Percentiles rank a stretch among this genome's conserved stretches.
Evolutionary conservation across 1,139 yeast species (phyloP).

Genomic region (Candida sp.): DNA sequence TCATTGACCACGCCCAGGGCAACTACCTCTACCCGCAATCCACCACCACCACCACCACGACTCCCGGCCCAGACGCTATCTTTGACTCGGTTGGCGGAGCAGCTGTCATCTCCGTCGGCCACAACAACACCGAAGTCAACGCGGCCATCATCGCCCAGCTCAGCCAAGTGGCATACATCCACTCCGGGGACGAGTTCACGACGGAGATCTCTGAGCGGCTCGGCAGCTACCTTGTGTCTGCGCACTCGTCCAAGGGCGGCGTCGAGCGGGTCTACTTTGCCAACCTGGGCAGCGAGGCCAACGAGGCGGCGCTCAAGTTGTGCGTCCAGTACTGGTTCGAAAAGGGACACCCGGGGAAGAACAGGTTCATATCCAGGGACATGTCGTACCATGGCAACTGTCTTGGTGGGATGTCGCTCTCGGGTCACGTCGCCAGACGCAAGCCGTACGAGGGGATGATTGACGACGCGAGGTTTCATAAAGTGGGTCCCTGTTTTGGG

Average conservation of each 20-base stretch:
- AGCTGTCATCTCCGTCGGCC: slow-evolving; percentile 31
- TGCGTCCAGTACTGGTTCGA: slow-evolving; percentile 21
- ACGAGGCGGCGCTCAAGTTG: slow-evolving; percentile 24
- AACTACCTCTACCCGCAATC: slow-evolving; percentile 14
- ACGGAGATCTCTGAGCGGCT: slow-evolving; percentile 13
- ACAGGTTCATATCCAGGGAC: slow-evolving; percentile 18
- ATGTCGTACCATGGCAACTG: slow-evolving; percentile 26
- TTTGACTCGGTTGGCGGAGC: slow-evolving; percentile 35
- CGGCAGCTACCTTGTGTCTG: neutral
- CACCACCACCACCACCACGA: slow-evolving; percentile 13
- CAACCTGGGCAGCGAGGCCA: slow-evolving; percentile 20
- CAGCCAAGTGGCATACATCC: slow-evolving; percentile 14
- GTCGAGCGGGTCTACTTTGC: slow-evolving; percentile 15
- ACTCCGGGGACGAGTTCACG: slow-evolving; percentile 14
- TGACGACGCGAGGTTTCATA: slow-evolving; percentile 13
- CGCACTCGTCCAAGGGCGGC: neutral
- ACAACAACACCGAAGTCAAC: slow-evolving; percentile 23
- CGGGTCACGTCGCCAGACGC: slow-evolving; percentile 18
- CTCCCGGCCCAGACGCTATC: slow-evolving; percentile 9
- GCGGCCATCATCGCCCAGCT: slow-evolving; percentile 23
- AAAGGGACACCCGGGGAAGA: slow-evolving; percentile 18
- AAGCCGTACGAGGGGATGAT: slow-evolving; percentile 17
- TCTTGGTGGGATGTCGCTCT: slow-evolving; percentile 20
- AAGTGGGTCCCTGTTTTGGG: slow-evolving; percentile 16
- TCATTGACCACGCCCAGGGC: slow-evolving; percentile 9